These are phyloP conservation scores for Magnusiomyces fungicola DNA, from an alignment of 1,139 yeast species.

Conservation along the genomic window DNA sequence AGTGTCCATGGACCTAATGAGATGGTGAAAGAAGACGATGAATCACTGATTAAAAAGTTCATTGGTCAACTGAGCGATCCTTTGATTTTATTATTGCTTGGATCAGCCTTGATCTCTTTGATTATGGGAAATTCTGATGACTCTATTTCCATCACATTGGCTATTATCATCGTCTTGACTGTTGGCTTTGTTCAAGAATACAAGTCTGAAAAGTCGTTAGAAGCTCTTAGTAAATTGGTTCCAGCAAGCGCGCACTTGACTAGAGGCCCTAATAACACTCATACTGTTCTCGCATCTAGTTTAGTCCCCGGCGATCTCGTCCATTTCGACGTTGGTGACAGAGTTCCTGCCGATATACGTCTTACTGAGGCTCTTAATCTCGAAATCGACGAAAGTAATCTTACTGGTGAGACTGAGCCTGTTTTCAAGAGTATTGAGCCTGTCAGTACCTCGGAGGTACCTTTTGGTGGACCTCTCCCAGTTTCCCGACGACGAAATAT, in stretches of 20 bases:
- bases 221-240: conserved; percentile 82
- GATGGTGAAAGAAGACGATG: conserved; percentile 66
- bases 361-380: conserved; percentile 70
- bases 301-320: conserved; percentile 95
- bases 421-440: conserved; percentile 51
- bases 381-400: conserved; percentile 80
- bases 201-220: conserved; percentile 85
- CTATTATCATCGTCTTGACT: conserved; percentile 81
- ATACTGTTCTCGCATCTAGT: conserved; percentile 72
- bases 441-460: conserved; percentile 23
- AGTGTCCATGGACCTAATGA: conserved; percentile 74
- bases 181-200: conserved; percentile 97
- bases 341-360: conserved; percentile 91
- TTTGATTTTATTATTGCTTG: conserved; percentile 73
- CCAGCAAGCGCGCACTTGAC: conserved; percentile 92
- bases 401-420: conserved; percentile 91
- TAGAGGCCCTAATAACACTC: conserved; percentile 59
- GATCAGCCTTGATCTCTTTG: conserved; percentile 77
- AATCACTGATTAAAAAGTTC: conserved; percentile 60
- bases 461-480: conserved; percentile 30
- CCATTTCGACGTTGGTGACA: conserved; percentile 81
- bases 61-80: conserved; percentile 78
- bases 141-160: conserved; percentile 81
- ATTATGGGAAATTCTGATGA: conserved; percentile 92
- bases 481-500: conserved; percentile 64